These are phyloP conservation scores for Aphanocladium album DNA, from an alignment of 2,329 filamentous ascomycete species.

Conservation along the genomic window DNA sequence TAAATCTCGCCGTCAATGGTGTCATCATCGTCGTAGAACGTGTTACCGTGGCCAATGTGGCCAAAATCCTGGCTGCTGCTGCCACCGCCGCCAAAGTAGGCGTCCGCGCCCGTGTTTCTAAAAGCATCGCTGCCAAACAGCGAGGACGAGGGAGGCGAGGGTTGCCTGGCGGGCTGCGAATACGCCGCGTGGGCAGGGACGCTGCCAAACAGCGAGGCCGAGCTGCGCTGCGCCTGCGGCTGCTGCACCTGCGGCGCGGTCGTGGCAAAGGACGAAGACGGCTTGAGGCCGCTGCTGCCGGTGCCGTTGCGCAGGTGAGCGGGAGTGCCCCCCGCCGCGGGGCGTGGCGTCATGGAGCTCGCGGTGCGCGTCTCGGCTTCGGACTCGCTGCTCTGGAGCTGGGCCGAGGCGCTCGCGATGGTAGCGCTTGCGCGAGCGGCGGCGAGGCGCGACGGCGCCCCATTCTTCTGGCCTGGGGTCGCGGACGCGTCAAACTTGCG, in stretches of 20 bases:
- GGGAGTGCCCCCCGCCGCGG: not conserved
- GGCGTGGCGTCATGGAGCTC: not conserved
- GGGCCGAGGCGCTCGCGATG: slow-evolving; percentile 25
- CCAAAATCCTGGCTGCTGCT: not conserved
- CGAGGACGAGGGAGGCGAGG: not conserved
- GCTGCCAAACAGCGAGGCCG: slow-evolving; percentile 1
- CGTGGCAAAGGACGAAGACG: slow-evolving; percentile 19
- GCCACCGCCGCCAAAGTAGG: slow-evolving; percentile 12
- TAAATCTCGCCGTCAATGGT: slow-evolving; percentile 33
- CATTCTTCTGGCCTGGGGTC: slow-evolving; percentile 19
- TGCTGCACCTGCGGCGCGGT: not conserved
- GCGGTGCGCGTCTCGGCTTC: slow-evolving; percentile 11
- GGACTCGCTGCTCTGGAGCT: slow-evolving; percentile 26
- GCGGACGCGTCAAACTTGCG: slow-evolving; percentile 20
- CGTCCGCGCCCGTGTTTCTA: slow-evolving; percentile 12
- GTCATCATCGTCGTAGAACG: slow-evolving; percentile 20
- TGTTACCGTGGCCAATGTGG: not conserved
- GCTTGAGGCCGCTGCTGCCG: not conserved
- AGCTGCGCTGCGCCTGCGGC: not conserved
- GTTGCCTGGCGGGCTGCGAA: not conserved
- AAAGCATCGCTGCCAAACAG: slow-evolving; percentile 4
- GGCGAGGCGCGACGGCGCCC: slow-evolving; percentile 27
- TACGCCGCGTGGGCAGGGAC: not conserved
- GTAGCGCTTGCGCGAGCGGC: slow-evolving; percentile 30
- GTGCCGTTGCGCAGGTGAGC: not conserved